Evolutionary conservation across 2,329 filamentous ascomycete species (phyloP).

Genomic region (Chalaropsis ovoidea): DNA sequence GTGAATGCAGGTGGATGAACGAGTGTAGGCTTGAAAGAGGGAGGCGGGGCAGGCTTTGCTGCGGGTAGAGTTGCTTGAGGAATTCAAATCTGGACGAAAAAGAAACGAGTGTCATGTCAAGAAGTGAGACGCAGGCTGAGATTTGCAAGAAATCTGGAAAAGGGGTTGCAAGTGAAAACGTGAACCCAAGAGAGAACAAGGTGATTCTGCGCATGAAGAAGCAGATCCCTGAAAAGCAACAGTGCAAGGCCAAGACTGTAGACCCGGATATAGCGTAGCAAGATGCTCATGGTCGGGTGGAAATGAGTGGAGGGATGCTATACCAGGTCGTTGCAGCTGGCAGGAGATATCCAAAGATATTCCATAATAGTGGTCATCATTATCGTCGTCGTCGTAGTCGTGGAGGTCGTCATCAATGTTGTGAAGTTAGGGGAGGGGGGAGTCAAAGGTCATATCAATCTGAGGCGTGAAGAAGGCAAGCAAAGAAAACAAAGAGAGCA

Average conservation of each 20-base stretch:
- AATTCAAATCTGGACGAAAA: neutral
- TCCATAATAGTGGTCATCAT: slow-evolving; percentile 17
- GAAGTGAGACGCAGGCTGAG: neutral
- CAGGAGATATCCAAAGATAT: neutral
- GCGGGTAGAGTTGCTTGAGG: neutral
- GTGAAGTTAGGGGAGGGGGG: neutral
- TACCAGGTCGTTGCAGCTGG: neutral
- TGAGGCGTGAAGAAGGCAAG: slow-evolving; percentile 24
- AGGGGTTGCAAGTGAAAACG: neutral
- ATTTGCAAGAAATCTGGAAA: neutral
- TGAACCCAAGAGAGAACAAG: neutral
- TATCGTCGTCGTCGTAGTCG: slow-evolving; percentile 14
- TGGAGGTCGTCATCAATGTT: slow-evolving; percentile 13
- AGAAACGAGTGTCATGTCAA: neutral
- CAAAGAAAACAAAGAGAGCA: slow-evolving; percentile 28
- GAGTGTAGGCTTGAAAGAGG: neutral
- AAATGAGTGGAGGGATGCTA: neutral
- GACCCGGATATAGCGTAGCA: neutral
- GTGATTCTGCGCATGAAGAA: neutral
- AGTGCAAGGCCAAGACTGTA: neutral
- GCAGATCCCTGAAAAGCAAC: neutral
- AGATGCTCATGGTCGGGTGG: neutral
- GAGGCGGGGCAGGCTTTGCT: neutral
- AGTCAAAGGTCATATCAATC: slow-evolving; percentile 10
- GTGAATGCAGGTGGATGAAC: neutral